Conservation (phyloP, 2,329 filamentous ascomycete species). For the Ascochyta clinopodiicola region DNA sequence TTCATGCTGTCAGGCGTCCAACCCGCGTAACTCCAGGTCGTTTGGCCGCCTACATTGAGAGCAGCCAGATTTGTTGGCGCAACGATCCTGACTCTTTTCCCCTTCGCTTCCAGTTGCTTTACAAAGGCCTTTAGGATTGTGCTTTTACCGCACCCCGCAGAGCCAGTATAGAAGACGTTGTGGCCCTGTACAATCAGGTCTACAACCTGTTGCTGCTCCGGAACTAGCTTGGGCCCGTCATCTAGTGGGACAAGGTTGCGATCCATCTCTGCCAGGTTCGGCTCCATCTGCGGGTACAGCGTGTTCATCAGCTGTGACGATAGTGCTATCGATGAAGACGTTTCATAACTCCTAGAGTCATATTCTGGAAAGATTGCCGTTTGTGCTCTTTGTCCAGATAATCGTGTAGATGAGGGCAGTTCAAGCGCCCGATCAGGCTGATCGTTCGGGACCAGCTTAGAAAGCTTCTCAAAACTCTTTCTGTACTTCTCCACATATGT, state of each 20-base stretch:
- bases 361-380: neutral
- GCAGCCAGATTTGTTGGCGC: conserved; percentile 68
- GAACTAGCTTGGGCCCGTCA: conserved; percentile 45
- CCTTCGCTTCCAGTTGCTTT: conserved; percentile 43
- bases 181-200: conserved; percentile 58
- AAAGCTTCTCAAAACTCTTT: neutral
- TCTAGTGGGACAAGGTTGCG: neutral
- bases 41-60: conserved; percentile 62
- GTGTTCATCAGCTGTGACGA: neutral
- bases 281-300: neutral
- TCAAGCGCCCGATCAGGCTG: no score
- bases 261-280: neutral
- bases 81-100: conserved; percentile 57
- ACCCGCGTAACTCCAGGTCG: conserved; percentile 64
- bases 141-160: conserved; percentile 67
- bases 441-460: neutral
- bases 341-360: neutral
- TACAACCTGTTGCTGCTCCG: conserved; percentile 59
- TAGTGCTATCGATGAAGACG: neutral
- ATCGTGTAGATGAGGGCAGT: neutral
- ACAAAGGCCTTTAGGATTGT: conserved; percentile 61
- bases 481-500: conserved; percentile 67
- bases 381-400: neutral
- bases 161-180: conserved; percentile 71
- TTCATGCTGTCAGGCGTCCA: conserved; percentile 60